Base-by-base conservation (phyloP, 2,329 filamentous ascomycete genomes). In the Macroventuria anomochaeta region DNA sequence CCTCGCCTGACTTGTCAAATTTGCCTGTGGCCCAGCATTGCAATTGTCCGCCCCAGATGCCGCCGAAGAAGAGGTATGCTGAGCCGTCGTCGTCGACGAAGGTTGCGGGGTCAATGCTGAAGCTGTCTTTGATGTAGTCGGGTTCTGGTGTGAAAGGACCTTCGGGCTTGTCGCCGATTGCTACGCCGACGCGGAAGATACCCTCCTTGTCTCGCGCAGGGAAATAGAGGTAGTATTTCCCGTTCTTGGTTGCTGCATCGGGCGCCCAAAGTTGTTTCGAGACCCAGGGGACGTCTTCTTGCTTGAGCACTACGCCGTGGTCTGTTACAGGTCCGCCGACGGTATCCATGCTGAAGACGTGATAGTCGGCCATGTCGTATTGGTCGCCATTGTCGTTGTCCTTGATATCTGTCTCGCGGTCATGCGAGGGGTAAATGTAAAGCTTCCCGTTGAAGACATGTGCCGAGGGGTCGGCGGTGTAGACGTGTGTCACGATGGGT, bases 381-480 rank as follows among this genome's bases (percentile, higher is more conserved):
- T 92, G 89, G 76, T 91, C 89, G 69, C 89, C 89, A 81, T 91
- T 91, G 80, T 92, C 89, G 77, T 93, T 92, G 80, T 88, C 87
- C 52, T 83, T 53, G 72, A 91, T 89, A 73, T 86, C 83, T 5
- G 88, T 90, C 73, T 90, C 87, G 62, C 88, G 84, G 75, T 93
- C 89, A 76, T 93, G 89, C 18, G 88, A 92, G 17, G 89, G 89
- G 77, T 92, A 93, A 75, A 93, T 84, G 79, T 91, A 93, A 55
- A 93, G 76, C 61, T 82, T 86, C 72, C 82, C 83, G 58, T 91
- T 85, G 78, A 92, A 93, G 69, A 90, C 88, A 74, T 92, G 89
- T 11, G 89, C 89, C 6, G 88, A 91, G 13, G 89, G 89, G 75
- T 93, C 89, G 17, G 89, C 89, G 11, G 88, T 92, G 81, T 88